phyloP scores from a whole-genome alignment of 768 basidiomycete genomes.

The Hericium alpestre region DNA sequence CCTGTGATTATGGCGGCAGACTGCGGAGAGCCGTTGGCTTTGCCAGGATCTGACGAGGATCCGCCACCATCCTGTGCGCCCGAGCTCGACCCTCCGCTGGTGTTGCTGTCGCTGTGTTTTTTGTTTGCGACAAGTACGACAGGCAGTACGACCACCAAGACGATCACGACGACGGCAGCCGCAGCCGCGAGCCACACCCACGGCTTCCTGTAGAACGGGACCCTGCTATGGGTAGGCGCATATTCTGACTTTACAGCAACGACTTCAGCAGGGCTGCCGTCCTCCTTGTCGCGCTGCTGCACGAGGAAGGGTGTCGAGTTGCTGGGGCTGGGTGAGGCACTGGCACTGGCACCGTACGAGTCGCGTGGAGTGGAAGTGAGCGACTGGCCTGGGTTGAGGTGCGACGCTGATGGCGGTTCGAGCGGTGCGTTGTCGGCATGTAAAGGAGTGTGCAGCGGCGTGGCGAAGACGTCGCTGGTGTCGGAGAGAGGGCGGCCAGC shows the following conservation, averaged over 20 bases:
- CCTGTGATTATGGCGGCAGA: slow-evolving; percentile 6
- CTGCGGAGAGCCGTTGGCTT: not conserved
- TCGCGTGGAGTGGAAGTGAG: slow-evolving; percentile 1
- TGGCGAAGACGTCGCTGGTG: slow-evolving; percentile 3
- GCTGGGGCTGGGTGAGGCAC: not conserved
- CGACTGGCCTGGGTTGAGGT: not conserved
- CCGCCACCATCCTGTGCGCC: not conserved
- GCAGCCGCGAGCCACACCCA: not conserved
- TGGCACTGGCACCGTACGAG: not conserved
- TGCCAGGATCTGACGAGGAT: not conserved
- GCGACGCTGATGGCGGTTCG: slow-evolving; percentile 1
- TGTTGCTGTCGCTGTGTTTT: not conserved
- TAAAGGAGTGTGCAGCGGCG: slow-evolving; percentile 3
- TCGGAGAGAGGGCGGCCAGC: slow-evolving; percentile 8
- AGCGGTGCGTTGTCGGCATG: not conserved
- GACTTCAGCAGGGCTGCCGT: not conserved
- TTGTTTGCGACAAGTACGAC: slow-evolving; percentile 5
- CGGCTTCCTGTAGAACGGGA: not conserved
- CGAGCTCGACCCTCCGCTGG: not conserved
- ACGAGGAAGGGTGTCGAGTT: not conserved
- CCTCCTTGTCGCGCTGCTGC: not conserved
- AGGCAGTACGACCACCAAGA: slow-evolving; percentile 4
- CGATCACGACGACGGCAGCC: not conserved
- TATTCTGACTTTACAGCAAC: not conserved
- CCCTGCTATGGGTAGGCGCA: not conserved